Conservation (phyloP, 75 land plant genomes). For the Selaginella tamariscina region DNA sequence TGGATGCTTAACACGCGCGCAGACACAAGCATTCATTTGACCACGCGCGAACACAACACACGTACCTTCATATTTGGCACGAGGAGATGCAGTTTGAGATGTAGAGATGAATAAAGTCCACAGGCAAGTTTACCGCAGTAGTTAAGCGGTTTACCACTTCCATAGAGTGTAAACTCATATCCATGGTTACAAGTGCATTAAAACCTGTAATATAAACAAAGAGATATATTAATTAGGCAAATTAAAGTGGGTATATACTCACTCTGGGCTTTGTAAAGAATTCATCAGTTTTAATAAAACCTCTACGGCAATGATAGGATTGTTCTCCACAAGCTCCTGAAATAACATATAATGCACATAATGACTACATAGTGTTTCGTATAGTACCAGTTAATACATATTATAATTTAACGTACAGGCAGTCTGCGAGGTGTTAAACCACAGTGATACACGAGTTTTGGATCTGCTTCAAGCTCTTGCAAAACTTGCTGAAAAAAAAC, state of each 20-base stretch:
- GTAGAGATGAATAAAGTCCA: slow-evolving; percentile 10
- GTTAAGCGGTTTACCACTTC: slow-evolving; percentile 11
- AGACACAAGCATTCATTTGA: no score
- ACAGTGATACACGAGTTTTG: slow-evolving; percentile 95
- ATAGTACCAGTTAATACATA: neutral
- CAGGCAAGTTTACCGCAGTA: slow-evolving; percentile 5
- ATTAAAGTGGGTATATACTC: slow-evolving; percentile 14
- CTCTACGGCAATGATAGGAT: slow-evolving; percentile 91
- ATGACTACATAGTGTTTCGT: neutral
- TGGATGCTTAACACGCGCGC: no score
- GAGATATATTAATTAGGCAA: neutral
- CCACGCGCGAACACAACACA: neutral
- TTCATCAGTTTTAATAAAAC: slow-evolving; percentile 74
- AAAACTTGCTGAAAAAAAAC: slow-evolving; percentile 61
- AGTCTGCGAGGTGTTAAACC: slow-evolving; percentile 75
- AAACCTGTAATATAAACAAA: slow-evolving; percentile 37
- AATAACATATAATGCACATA: neutral
- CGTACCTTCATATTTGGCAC: slow-evolving; percentile 16
- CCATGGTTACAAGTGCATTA: slow-evolving; percentile 19
- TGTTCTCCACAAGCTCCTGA: slow-evolving; percentile 88
- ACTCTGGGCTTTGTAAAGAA: slow-evolving; percentile 87
- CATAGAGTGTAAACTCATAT: slow-evolving; percentile 68
- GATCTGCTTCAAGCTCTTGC: slow-evolving; percentile 71
- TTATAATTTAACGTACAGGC: slow-evolving; percentile 45
- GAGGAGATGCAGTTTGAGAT: slow-evolving; percentile 11